Base-by-base conservation (phyloP, 768 basidiomycete species). In the Calocybe gangraenosa region DNA sequence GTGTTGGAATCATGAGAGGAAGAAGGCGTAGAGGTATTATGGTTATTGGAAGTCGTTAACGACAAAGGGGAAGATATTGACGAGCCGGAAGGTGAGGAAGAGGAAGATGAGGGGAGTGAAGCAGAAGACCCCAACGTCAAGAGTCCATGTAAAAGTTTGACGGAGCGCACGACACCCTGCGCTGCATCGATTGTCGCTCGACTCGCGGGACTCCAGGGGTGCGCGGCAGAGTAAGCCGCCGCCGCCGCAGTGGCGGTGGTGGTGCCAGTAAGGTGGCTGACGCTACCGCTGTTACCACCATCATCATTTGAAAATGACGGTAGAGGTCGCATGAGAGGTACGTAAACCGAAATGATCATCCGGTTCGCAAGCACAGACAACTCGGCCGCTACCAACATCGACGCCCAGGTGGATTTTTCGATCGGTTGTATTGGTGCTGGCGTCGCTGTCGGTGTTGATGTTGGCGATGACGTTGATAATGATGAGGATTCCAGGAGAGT, bases 111-210 rank as follows among this genome's bases (percentile, higher is more conserved):
- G 5, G 11, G 25, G 25, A 28, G 6, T 11, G 25, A 28, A 28
- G 11, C 5, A 5, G 25, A 28, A 6, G 25, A 28, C 25, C 25
- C 25, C 5, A 11, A 28, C 25, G 25, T 11, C 33, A 67, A 69
- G 71, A 50, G 66, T 59, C 15, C 57, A 50, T 71, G 70, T 35
- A 79, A 58, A 34, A 68, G 50, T 44, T 66, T 67, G 32, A 71
- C 66, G 0, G 82, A 77, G 46, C 70, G 71, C 28, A 88, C 67
- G 46, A 88, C 74, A 2, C 64, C 61, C 54, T 87, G 84, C 8
- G 85, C 84, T 1, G 88, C 85, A 42, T 74, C 76, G 32, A 85
- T 68, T 22, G 75, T 74, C 25, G 79, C 78, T 30, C 76, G 69
- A 11, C 74, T 70, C 1, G 81, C 81, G 47, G 80, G 78, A 45